A percentile compares a stretch with the other conserved stretches of the same genome.
phyloP scores from a whole-genome alignment of 2,329 filamentous ascomycete species.

The Alternaria arborescens region DNA sequence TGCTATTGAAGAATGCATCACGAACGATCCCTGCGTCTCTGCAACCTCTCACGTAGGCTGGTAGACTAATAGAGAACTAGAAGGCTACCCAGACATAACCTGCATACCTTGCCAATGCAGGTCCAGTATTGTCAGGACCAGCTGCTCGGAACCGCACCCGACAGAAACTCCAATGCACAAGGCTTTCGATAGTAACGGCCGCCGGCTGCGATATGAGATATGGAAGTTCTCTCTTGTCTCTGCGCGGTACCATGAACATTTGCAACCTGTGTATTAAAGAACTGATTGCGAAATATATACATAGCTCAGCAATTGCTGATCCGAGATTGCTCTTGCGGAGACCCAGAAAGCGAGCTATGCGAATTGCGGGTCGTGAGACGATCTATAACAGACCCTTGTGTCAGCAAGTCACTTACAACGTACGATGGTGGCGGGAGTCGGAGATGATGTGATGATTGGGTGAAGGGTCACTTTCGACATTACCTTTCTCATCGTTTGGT shows the following conservation, averaged over 20 bases:
- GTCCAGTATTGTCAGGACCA: neutral
- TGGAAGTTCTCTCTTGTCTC: conserved; percentile 10
- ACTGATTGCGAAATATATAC: conserved; percentile 2
- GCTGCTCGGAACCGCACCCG: neutral
- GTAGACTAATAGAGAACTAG: neutral
- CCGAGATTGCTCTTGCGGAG: conserved; percentile 2
- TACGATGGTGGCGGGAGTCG: neutral
- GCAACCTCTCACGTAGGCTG: neutral
- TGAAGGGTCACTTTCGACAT: neutral
- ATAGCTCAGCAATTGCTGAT: neutral
- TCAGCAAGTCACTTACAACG: neutral
- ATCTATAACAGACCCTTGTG: conserved; percentile 3
- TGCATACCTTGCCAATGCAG: neutral
- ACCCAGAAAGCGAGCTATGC: conserved; percentile 2
- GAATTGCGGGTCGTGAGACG: conserved; percentile 8
- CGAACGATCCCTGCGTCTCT: neutral
- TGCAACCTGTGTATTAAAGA: neutral
- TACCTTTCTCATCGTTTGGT: conserved; percentile 16
- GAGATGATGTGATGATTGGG: neutral
- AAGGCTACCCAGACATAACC: neutral
- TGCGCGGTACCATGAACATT: conserved; percentile 16
- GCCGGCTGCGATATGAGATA: conserved; percentile 11
- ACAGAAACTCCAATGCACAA: neutral
- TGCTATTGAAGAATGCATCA: neutral
- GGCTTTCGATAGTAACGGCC: neutral